Evolutionary conservation across 768 basidiomycete species (phyloP), one percentile per base, ranked within the genome.

Genomic region (Lactarius psammicola): DNA sequence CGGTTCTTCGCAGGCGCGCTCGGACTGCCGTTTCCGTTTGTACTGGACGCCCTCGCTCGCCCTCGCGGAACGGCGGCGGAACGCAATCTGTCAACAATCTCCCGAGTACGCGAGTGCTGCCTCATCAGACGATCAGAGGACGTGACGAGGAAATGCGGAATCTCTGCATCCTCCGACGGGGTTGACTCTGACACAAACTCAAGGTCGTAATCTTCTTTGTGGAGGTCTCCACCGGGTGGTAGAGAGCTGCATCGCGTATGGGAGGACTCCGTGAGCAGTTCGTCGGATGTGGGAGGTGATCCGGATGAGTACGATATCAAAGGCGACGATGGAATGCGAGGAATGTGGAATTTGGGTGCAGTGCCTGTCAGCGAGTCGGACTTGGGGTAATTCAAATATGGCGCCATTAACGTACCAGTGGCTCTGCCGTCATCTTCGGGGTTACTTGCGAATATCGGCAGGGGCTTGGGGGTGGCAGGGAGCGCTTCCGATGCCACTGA

Each of bases 1-100:
- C 55, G 62, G 42, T 26, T 63, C 49, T 62, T 68, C 20, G 34
- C 31, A 13, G 63, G 51, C 23, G 54, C 17, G 33, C 46, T 42
- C 28, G 66, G 28, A 54, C 23, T 46, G 18, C 46, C 30, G 49
- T 26, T 60, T 26, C 28, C 54, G 30, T 60, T 54, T 13, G 65
- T 30, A 33, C 33, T 55, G 3, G 44, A 51, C 18, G 59, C 56
- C 65, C 69, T 70, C 31, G 68, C 51, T 17, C 62, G 70, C 44
- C 69, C 58, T 13, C 73, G 72, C 26, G 71, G 69, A 3, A 71
- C 59, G 18, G 70, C 63, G 54, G 75, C 72, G 8, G 79, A 83
- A 60, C 84, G 80, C 46, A 87, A 72, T 40, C 80, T 78, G 68
- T 87, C 85, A 34, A 87, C 83, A 49, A 87, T 83, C 68, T 84